phyloP scores from a whole-genome alignment of 306 rosid genomes.

The Chamaecrista fasciculata region DNA sequence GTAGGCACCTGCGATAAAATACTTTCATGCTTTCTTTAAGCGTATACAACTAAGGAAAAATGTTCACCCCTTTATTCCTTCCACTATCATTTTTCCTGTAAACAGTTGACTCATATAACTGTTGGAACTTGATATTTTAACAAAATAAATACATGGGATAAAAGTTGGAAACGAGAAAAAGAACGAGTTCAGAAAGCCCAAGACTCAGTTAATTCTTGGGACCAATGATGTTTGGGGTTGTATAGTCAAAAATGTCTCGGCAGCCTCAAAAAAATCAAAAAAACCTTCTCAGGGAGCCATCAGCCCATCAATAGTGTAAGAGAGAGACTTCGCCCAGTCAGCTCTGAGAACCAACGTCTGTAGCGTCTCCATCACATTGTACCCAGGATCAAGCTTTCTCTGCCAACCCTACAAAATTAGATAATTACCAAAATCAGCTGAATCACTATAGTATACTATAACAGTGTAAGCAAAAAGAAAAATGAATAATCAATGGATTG shows the following conservation, averaged over 20 bases:
- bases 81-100: constrained; percentile 24
- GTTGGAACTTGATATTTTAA: constrained; percentile 9
- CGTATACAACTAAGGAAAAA: not conserved
- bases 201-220: constrained; percentile 24
- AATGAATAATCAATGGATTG: not conserved
- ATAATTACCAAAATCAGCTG: constrained; percentile 22
- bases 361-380: constrained; percentile 86
- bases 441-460: constrained; percentile 15
- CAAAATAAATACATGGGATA: constrained; percentile 31
- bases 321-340: constrained; percentile 93
- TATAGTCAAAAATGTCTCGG: constrained; percentile 58
- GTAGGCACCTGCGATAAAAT: not conserved
- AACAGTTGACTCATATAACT: constrained; percentile 34
- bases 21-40: not conserved
- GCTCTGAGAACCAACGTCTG: constrained; percentile 90
- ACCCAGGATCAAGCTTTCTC: constrained; percentile 89
- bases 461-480: not conserved
- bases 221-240: constrained; percentile 31
- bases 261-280: constrained; percentile 31
- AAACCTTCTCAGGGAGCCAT: constrained; percentile 79
- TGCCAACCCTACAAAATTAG: constrained; percentile 85
- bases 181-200: constrained; percentile 2
- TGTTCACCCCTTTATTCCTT: constrained; percentile 30
- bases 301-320: constrained; percentile 94
- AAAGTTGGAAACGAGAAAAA: constrained; percentile 1